Conservation (phyloP, 2,329 filamentous ascomycete genomes). For the Paecilomyces variotii region DNA sequence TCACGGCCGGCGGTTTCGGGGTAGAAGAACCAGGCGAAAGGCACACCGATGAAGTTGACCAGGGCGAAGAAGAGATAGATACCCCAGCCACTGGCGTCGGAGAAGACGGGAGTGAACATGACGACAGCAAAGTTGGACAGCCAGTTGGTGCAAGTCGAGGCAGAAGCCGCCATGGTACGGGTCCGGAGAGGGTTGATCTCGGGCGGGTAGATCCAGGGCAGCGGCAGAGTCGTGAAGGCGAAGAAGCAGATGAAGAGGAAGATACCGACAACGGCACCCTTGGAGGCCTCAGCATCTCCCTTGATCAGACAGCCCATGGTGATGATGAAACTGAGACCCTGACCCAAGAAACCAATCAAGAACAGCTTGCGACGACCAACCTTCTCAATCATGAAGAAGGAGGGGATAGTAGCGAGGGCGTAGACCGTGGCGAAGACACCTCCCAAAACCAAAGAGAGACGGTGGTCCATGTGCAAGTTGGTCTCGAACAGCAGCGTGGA, state of each 20-base stretch:
- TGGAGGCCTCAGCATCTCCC: constrained; percentile 6
- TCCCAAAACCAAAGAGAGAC: constrained; percentile 44
- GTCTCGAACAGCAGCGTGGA: constrained; percentile 40
- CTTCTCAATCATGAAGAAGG: constrained; percentile 39
- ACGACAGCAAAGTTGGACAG: constrained; percentile 41
- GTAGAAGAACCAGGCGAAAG: constrained; percentile 24
- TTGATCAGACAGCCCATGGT: constrained; percentile 16
- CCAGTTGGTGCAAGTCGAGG: constrained; percentile 44
- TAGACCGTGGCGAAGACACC: constrained; percentile 45
- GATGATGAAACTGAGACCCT: constrained; percentile 17
- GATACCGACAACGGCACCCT: constrained; percentile 32
- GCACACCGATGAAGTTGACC: constrained; percentile 16
- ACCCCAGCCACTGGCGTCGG: constrained; percentile 19
- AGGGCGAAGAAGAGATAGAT: constrained; percentile 25
- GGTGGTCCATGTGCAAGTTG: constrained; percentile 32
- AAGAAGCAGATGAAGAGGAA: constrained; percentile 61
- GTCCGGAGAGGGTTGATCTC: constrained; percentile 46
- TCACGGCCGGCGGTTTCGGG: constrained; percentile 20
- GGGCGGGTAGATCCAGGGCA: constrained; percentile 47
- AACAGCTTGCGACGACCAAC: constrained; percentile 27
- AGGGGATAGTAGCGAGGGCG: constrained; percentile 37
- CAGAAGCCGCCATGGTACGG: constrained; percentile 44
- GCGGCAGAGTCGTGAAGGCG: constrained; percentile 53
- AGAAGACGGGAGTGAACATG: constrained; percentile 24
- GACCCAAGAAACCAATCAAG: constrained; percentile 14